Evolutionary conservation across 805 yeast species (phyloP).

Genomic region (Saturnispora diversa): DNA sequence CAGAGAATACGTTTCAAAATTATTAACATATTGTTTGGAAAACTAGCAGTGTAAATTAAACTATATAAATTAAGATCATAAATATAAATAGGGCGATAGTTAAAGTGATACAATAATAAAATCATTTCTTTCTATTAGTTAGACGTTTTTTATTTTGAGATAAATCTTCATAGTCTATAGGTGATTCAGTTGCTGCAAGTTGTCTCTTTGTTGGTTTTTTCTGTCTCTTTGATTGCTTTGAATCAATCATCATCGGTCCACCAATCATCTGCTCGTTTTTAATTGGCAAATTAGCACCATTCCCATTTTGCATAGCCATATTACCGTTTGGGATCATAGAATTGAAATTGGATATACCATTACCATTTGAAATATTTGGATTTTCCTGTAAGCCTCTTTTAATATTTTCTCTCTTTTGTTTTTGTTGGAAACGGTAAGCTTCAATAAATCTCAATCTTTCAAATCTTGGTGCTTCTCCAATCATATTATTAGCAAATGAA

Average conservation of each 20-base stretch:
- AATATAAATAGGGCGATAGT: no score
- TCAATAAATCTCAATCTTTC: constrained; percentile 83
- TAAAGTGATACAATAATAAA: neutral
- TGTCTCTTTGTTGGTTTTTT: constrained; percentile 30
- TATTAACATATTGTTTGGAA: constrained; percentile 25
- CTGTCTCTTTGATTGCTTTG: constrained; percentile 19
- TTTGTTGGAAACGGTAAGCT: constrained; percentile 45
- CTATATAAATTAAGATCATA: no score
- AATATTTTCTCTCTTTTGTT: constrained; percentile 10
- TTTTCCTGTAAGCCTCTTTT: constrained; percentile 7
- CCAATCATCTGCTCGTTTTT: constrained; percentile 24
- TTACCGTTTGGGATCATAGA: constrained; percentile 4
- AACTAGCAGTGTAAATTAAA: constrained; percentile 8
- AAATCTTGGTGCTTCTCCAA: constrained; percentile 33
- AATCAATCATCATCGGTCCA: constrained; percentile 12
- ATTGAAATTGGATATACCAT: neutral
- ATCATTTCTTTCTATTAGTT: neutral
- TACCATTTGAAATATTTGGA: constrained; percentile 4
- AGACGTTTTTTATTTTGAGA: constrained; percentile 1
- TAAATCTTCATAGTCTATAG: constrained; percentile 5
- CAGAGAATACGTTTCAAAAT: constrained; percentile 48
- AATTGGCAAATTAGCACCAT: neutral
- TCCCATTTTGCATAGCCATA: neutral
- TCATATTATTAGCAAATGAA: constrained; percentile 22
- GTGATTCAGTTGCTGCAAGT: constrained; percentile 17